These are phyloP conservation scores for Rubia tinctorum DNA, from an alignment of 305 asterid genomes.

Conservation along the genomic window DNA sequence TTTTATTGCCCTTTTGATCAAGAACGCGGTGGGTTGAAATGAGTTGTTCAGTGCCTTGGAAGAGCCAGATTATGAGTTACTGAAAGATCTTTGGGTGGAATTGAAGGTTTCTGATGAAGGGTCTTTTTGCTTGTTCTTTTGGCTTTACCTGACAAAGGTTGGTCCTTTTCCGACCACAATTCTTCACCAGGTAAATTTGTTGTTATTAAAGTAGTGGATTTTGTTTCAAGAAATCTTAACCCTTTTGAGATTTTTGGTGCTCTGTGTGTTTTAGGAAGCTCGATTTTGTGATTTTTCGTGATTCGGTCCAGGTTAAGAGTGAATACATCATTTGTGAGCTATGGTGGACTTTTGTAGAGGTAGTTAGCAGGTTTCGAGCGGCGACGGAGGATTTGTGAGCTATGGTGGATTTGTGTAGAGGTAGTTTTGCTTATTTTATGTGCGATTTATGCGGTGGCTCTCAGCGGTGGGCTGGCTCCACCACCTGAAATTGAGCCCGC, in stretches of 20 bases:
- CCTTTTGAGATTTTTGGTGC: conserved; percentile 4
- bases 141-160: conserved; percentile 61
- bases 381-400: too few species aligned
- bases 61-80: conserved; percentile 39
- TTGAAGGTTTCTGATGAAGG: conserved; percentile 35
- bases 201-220: not conserved
- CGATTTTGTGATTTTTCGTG: conserved; percentile 1
- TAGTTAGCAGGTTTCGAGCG: not conserved
- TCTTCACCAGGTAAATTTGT: conserved; percentile 54
- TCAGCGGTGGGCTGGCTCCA: too few species aligned
- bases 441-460: too few species aligned
- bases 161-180: conserved; percentile 45
- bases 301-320: not conserved
- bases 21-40: conserved; percentile 19
- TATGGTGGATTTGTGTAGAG: too few species aligned
- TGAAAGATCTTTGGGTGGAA: conserved; percentile 62
- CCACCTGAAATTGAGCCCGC: too few species aligned
- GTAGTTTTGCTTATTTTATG: too few species aligned
- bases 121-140: conserved; percentile 54
- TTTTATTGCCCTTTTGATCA: conserved; percentile 8
- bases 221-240: not conserved
- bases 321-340: not conserved
- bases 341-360: not conserved
- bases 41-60: conserved; percentile 32
- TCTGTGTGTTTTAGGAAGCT: not conserved